Evolutionary conservation across 2,329 filamentous ascomycete genomes (phyloP).

Genomic region (Penicillium janthinellum): DNA sequence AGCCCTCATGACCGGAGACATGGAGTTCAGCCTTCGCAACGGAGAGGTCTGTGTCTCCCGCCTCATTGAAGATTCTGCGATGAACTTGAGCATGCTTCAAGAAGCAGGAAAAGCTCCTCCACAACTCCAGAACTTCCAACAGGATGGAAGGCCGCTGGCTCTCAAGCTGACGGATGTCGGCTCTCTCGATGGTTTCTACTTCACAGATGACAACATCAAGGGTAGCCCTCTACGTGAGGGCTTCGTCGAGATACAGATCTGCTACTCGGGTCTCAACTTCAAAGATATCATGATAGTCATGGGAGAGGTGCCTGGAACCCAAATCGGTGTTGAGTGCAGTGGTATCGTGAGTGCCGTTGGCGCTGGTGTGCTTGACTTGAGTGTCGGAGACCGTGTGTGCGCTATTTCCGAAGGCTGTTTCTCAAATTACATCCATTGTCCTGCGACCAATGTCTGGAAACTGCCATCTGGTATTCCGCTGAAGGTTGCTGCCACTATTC

Average conservation of each 20-base stretch:
- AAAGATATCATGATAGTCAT: slow-evolving; percentile 49
- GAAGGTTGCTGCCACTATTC: slow-evolving; percentile 33
- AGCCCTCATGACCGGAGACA: slow-evolving; percentile 21
- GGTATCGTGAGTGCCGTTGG: slow-evolving; percentile 38
- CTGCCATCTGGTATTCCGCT: slow-evolving; percentile 36
- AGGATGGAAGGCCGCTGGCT: slow-evolving; percentile 23
- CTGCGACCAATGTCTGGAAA: slow-evolving; percentile 30
- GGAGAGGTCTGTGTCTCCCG: slow-evolving; percentile 26
- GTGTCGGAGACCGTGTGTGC: slow-evolving; percentile 46
- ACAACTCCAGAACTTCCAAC: slow-evolving; percentile 26
- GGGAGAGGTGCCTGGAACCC: slow-evolving; percentile 31
- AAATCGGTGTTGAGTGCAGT: slow-evolving; percentile 46
- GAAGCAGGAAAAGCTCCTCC: slow-evolving; percentile 24
- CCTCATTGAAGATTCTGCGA: slow-evolving; percentile 20
- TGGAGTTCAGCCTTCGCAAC: slow-evolving; percentile 26
- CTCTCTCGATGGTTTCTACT: slow-evolving; percentile 29
- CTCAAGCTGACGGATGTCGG: slow-evolving; percentile 18
- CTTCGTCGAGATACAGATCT: slow-evolving; percentile 27
- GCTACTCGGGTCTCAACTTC: slow-evolving; percentile 33
- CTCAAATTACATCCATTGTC: slow-evolving; percentile 33
- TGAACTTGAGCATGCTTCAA: slow-evolving; percentile 28
- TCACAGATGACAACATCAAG: slow-evolving; percentile 25
- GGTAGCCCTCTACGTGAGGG: slow-evolving; percentile 16
- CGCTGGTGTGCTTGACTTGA: slow-evolving; percentile 32
- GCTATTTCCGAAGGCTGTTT: slow-evolving; percentile 37